Conservation (phyloP, 2,329 filamentous ascomycete genomes). For the Aspergillus chevalieri region DNA sequence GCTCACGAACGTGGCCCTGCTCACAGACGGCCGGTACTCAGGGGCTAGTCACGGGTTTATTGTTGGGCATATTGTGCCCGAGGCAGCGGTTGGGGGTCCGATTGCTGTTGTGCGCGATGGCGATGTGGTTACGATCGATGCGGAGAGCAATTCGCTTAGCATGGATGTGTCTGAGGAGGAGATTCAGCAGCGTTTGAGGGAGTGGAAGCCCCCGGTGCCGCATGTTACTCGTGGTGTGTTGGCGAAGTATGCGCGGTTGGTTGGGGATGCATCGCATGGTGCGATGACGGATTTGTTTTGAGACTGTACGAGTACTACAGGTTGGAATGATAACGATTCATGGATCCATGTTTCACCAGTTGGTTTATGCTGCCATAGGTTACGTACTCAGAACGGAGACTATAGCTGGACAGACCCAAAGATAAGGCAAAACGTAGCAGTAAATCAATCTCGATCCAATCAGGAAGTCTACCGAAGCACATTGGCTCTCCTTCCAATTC, state of each 20-base stretch:
- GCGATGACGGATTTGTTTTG: conserved; percentile 76
- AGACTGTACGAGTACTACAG: neutral
- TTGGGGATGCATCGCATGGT: conserved; percentile 86
- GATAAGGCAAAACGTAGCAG: neutral
- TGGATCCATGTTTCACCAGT: neutral
- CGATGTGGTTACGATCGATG: conserved; percentile 80
- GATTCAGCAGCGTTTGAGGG: conserved; percentile 55
- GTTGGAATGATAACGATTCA: conserved; percentile 1
- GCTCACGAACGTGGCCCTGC: conserved; percentile 77
- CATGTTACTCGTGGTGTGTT: conserved; percentile 74
- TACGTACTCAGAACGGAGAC: neutral
- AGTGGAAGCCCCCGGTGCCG: conserved; percentile 66
- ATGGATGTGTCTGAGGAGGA: conserved; percentile 70
- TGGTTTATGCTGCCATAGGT: too few species aligned
- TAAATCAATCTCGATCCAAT: neutral
- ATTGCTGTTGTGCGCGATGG: conserved; percentile 77
- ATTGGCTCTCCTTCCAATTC: neutral
- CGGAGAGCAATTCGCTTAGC: conserved; percentile 63
- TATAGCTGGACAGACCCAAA: neutral
- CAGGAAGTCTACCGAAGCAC: neutral
- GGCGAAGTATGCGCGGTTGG: conserved; percentile 82
- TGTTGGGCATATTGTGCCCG: conserved; percentile 85
- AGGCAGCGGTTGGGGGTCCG: conserved; percentile 81
- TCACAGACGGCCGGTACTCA: conserved; percentile 86
- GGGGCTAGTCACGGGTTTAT: conserved; percentile 90